Evolutionary conservation across 768 basidiomycete genomes (phyloP).

Genomic region (Lentinula aciculospora): DNA sequence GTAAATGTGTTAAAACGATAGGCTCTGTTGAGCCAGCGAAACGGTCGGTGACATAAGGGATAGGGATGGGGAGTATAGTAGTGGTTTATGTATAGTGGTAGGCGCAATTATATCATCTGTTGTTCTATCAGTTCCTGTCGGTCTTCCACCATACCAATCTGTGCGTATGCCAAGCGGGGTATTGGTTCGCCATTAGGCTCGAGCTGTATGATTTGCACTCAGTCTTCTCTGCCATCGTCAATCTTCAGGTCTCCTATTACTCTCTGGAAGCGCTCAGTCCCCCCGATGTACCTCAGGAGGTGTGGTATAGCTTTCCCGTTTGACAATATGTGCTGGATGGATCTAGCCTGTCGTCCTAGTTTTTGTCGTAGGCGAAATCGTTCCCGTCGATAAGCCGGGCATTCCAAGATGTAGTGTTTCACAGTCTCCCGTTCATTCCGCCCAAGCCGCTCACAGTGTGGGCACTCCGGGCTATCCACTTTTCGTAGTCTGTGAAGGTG

Average conservation of each 20-base stretch:
- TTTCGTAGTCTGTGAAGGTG: slow-evolving; percentile 18
- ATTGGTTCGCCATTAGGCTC: neutral
- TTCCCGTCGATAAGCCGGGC: neutral
- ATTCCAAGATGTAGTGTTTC: neutral
- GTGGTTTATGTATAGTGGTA: neutral
- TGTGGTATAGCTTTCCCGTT: neutral
- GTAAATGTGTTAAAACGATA: too few species aligned
- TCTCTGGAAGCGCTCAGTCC: neutral
- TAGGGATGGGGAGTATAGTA: neutral
- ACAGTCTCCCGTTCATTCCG: neutral
- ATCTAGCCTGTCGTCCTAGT: neutral
- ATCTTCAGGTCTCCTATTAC: neutral
- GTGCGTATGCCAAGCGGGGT: neutral
- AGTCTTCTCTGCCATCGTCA: too few species aligned
- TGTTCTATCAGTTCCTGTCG: too few species aligned
- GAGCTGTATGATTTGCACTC: neutral
- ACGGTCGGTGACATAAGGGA: neutral
- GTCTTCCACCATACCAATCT: neutral
- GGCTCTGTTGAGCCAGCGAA: neutral
- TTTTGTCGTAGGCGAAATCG: neutral
- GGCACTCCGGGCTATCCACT: slow-evolving; percentile 12
- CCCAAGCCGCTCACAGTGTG: slow-evolving; percentile 1
- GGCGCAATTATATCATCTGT: too few species aligned
- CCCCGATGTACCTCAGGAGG: neutral
- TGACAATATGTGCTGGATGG: neutral